These are phyloP conservation scores for Kodamaea kaohsiungensis DNA, from an alignment of 805 yeast genomes.

Conservation along the genomic window DNA sequence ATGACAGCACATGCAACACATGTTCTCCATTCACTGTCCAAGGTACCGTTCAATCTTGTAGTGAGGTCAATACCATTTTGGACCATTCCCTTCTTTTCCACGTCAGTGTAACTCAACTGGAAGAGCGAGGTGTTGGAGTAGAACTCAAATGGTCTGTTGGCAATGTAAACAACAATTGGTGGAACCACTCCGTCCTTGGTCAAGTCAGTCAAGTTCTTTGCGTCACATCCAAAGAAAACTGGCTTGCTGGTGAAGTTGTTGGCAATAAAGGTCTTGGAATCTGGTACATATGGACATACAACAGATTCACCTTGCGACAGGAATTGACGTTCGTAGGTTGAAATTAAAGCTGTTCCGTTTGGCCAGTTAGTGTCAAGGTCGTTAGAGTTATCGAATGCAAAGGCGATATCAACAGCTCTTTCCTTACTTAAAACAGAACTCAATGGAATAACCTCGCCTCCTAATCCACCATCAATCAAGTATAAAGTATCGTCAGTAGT, in stretches of 20 bases:
- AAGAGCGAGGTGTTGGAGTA: constrained; percentile 73
- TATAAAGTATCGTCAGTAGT: constrained; percentile 29
- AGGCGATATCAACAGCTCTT: constrained; percentile 35
- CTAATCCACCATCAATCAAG: constrained; percentile 43
- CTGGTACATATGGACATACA: constrained; percentile 82
- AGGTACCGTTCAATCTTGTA: constrained; percentile 63
- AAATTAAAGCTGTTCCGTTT: constrained; percentile 31
- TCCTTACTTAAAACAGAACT: constrained; percentile 34
- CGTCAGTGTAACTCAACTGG: constrained; percentile 59
- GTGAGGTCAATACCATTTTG: constrained; percentile 74
- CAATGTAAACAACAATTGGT: constrained; percentile 76
- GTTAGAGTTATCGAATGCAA: constrained; percentile 37
- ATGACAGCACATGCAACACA: constrained; percentile 85
- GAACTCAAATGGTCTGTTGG: constrained; percentile 68
- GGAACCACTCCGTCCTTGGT: constrained; percentile 46
- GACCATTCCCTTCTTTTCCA: constrained; percentile 60
- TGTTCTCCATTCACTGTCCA: constrained; percentile 66
- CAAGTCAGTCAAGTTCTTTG: constrained; percentile 58
- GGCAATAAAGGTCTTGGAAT: constrained; percentile 55
- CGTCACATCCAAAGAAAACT: constrained; percentile 81
- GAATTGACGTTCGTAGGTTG: constrained; percentile 38
- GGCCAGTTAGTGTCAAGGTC: constrained; percentile 36
- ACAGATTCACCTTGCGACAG: constrained; percentile 52
- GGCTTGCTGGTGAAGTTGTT: constrained; percentile 67
- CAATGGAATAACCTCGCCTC: constrained; percentile 37